phyloP scores from a whole-genome alignment of 2,329 filamentous ascomycete species.

The Colletotrichum karsti region DNA sequence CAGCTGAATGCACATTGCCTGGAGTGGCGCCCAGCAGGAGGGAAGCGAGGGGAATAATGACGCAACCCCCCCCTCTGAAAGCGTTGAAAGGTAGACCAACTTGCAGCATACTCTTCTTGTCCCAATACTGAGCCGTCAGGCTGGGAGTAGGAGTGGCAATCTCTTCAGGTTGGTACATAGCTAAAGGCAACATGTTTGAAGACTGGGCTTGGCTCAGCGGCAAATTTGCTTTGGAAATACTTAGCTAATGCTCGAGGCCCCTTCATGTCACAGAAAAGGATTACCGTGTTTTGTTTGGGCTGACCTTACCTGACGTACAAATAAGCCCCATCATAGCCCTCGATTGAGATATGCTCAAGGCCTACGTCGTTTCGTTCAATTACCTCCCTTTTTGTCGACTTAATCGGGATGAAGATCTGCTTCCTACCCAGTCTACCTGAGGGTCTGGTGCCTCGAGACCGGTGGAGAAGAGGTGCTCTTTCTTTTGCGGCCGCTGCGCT shows the following conservation, averaged over 20 bases:
- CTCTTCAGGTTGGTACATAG: not conserved
- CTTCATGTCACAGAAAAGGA: too few species aligned
- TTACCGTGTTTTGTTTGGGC: too few species aligned
- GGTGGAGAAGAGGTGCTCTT: not conserved
- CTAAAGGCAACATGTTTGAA: not conserved
- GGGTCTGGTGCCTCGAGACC: not conserved
- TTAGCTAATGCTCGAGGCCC: not conserved
- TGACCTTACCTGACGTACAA: too few species aligned
- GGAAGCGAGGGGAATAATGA: not conserved
- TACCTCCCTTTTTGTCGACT: not conserved
- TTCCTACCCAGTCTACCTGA: not conserved
- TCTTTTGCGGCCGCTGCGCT: accelerated
- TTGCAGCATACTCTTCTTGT: not conserved
- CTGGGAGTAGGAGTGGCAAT: accelerated
- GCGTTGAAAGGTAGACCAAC: not conserved
- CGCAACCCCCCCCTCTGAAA: not conserved
- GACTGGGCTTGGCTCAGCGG: too few species aligned
- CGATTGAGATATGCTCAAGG: too few species aligned
- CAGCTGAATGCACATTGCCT: not conserved
- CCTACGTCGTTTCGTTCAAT: not conserved
- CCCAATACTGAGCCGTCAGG: not conserved
- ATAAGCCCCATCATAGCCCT: too few species aligned
- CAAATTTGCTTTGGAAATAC: too few species aligned
- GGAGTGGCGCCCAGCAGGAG: not conserved
- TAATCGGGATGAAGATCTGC: not conserved